Evolutionary conservation across 139 green algal species (phyloP).

Genomic region (Edaphochlamys debaryana): DNA sequence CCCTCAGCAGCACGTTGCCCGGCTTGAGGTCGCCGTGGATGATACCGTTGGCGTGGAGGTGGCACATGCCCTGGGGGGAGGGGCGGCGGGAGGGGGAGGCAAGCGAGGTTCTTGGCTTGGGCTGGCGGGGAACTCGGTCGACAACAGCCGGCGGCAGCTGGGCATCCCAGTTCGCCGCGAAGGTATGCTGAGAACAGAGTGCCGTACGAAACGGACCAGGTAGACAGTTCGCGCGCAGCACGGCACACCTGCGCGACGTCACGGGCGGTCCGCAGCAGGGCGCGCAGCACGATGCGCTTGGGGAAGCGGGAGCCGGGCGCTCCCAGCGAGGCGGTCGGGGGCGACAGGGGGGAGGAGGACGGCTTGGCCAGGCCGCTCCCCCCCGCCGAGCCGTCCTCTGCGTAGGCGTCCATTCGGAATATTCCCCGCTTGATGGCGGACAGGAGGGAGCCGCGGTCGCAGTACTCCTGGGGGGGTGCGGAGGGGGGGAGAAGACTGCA

Average conservation of each 20-base stretch:
- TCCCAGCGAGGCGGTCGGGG: neutral
- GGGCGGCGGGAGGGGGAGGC: neutral
- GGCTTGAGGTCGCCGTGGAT: slow-evolving; percentile 42
- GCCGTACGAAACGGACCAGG: no score
- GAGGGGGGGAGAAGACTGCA: neutral
- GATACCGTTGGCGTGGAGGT: slow-evolving; percentile 41
- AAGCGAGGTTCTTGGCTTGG: neutral
- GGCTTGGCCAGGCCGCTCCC: no score
- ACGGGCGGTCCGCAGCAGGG: slow-evolving; percentile 20
- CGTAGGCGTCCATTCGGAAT: neutral
- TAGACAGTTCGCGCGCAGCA: neutral
- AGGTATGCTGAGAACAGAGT: no score
- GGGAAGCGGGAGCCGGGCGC: neutral
- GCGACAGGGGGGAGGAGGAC: no score
- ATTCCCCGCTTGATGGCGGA: slow-evolving; percentile 27
- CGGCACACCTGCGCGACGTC: slow-evolving; percentile 20
- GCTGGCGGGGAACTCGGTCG: no score
- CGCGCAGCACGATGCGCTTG: slow-evolving; percentile 21
- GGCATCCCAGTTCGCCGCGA: no score
- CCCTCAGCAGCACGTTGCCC: slow-evolving; percentile 40
- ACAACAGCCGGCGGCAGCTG: no score
- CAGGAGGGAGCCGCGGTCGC: slow-evolving; percentile 22
- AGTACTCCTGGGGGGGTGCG: slow-evolving; percentile 17
- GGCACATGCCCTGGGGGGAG: slow-evolving; percentile 26
- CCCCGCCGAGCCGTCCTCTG: no score